phyloP scores from a whole-genome alignment of 2,329 filamentous ascomycete genomes.

The Colletotrichum sp. region DNA sequence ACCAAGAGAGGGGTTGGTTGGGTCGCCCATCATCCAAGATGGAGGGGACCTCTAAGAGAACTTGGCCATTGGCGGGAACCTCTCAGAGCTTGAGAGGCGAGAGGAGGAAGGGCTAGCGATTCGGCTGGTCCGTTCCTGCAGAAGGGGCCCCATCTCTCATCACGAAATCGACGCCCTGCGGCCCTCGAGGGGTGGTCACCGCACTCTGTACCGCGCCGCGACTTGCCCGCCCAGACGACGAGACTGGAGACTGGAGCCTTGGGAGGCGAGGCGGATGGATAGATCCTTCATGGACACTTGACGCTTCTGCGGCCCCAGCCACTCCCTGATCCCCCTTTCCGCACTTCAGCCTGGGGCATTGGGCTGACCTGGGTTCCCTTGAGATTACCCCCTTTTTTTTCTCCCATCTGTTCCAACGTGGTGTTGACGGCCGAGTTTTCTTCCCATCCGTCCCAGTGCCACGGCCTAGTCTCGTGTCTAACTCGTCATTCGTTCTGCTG shows the following conservation, averaged over 20 bases:
- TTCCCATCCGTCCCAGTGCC: slow-evolving; percentile 17
- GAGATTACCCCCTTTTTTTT: slow-evolving; percentile 20
- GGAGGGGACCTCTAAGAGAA: background rate
- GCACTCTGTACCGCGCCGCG: background rate
- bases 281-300: slow-evolving; percentile 17
- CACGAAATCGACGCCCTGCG: slow-evolving; percentile 19
- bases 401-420: slow-evolving; percentile 4
- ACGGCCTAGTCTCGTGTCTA: slow-evolving; percentile 9
- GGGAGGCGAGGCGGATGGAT: slow-evolving; percentile 18
- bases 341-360: slow-evolving; percentile 20
- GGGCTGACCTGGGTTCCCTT: slow-evolving; percentile 16
- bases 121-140: slow-evolving; percentile 20
- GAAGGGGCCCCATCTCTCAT: slow-evolving; percentile 13
- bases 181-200: background rate
- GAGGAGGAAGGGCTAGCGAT: slow-evolving; percentile 1
- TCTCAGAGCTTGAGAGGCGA: background rate
- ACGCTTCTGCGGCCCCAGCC: slow-evolving; percentile 14
- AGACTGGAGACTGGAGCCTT: slow-evolving; percentile 12
- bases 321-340: slow-evolving; percentile 19
- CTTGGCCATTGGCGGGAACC: background rate
- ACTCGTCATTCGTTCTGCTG: slow-evolving; percentile 22
- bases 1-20: slow-evolving; percentile 11
- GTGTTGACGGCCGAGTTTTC: slow-evolving; percentile 21
- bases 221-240: background rate
- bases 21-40: background rate